Base-by-base conservation (phyloP, 768 basidiomycete genomes). In the Lyophyllum atratum region DNA sequence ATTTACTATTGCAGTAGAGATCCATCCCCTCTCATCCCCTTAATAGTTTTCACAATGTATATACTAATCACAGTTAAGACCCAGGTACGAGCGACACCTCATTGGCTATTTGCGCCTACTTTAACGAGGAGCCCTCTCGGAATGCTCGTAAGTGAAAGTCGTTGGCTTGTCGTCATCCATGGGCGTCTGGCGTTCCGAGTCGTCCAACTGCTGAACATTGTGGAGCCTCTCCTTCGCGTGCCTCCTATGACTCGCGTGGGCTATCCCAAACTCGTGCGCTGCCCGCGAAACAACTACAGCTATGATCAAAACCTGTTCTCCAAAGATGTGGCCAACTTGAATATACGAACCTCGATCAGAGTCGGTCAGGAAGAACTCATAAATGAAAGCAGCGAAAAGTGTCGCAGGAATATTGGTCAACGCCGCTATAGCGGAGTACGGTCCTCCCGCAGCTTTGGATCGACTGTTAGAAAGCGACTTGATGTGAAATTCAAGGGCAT, bases 401-500 rank as follows among this genome's bases (percentile, higher is more conserved):
- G 80, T 89, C 2, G 85, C 85, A 3, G 85, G 85, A 62, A 89
- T 85, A 61, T 86, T 89, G 4, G 83, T 83, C 29, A 89, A 76
- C 2, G 87, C 83, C 1, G 86, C 66, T 49, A 89, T 80, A 10
- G 85, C 88, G 1, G 83, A 80, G 63, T 88, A 89, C 6, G 65
- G 59, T 17, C 80, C 81, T 37, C 85, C 86, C 28, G 70, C 68
- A 28, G 84, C 85, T 77, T 55, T 44, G 47, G 25, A 49, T 21
- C 22, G 26, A 59, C 46, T 51, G 22, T 54, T 31, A 43, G 31
- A 45, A 21, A 48, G 34, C 49, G 22, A 49, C 31, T 7, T 0
- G 14, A 1, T 31, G n/a, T 31, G 11, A 14, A 29, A 12, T 22
- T 25, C 51, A 55, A 66, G 24, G 9, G 17, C 40, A 15, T 55